phyloP scores from a whole-genome alignment of 1,139 yeast species.

The Schwanniomyces etchellsii region DNA sequence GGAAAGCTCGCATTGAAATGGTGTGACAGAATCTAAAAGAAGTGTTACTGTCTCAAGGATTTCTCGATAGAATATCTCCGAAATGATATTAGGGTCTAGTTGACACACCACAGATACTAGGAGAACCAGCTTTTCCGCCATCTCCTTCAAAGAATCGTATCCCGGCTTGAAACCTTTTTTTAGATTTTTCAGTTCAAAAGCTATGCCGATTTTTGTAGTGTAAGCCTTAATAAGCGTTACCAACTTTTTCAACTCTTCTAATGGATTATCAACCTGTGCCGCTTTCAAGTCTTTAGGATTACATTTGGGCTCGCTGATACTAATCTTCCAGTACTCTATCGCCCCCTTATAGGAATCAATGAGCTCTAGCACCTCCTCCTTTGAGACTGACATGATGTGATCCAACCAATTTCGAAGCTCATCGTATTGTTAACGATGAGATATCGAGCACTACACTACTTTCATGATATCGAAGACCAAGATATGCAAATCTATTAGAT shows the following conservation, averaged over 20 bases:
- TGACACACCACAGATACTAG: constrained; percentile 44
- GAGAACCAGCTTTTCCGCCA: constrained; percentile 40
- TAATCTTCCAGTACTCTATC: constrained; percentile 23
- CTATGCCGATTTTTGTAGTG: constrained; percentile 71
- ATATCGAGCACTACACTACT: too few species aligned
- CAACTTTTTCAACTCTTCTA: constrained; percentile 54
- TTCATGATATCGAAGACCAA: too few species aligned
- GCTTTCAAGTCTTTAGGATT: constrained; percentile 17
- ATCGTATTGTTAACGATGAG: too few species aligned
- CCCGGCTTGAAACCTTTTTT: constrained; percentile 42
- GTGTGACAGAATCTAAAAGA: constrained; percentile 20
- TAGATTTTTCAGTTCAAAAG: constrained; percentile 57
- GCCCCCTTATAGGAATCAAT: constrained; percentile 32
- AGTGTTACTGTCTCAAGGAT: constrained; percentile 23
- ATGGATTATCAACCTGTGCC: constrained; percentile 38
- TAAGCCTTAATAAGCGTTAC: constrained; percentile 65
- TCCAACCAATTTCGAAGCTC: constrained; percentile 1
- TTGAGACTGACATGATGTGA: neutral
- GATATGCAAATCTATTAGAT: too few species aligned
- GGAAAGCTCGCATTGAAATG: constrained; percentile 22
- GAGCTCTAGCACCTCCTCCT: constrained; percentile 13
- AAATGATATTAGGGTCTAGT: constrained; percentile 27
- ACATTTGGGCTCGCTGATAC: constrained; percentile 9
- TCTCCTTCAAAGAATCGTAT: constrained; percentile 44
- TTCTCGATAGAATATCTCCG: constrained; percentile 37